phyloP scores from a whole-genome alignment of 2,329 filamentous ascomycete species.

The Botrytis medusae region DNA sequence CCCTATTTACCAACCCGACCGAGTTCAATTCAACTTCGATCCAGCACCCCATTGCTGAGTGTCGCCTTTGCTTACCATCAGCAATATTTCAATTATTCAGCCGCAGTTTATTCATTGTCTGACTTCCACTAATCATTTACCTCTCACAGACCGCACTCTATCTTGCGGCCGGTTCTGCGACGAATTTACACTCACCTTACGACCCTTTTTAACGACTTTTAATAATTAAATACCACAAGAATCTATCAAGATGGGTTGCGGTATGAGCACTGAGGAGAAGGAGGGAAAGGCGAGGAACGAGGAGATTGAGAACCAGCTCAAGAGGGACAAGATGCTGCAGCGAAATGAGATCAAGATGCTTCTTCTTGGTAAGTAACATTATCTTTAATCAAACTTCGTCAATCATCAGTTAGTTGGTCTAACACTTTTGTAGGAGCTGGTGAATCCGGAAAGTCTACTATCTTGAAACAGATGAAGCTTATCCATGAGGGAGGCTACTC shows the following conservation, averaged over 20 bases:
- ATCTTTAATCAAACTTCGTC: slow-evolving; percentile 6
- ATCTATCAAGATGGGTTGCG: slow-evolving; percentile 88
- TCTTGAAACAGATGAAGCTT: slow-evolving; percentile 97
- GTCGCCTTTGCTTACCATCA: not conserved
- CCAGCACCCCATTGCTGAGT: not conserved
- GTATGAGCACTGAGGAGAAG: slow-evolving; percentile 99
- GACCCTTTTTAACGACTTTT: slow-evolving; percentile 19
- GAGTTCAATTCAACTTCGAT: not conserved
- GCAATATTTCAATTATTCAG: slow-evolving; percentile 3
- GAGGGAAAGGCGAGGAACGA: slow-evolving; percentile 99
- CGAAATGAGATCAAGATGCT: slow-evolving; percentile 99
- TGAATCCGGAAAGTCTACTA: slow-evolving; percentile 95
- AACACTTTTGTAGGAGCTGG: slow-evolving; percentile 57
- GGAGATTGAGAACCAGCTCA: slow-evolving; percentile 99
- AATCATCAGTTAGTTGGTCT: not conserved
- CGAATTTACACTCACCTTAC: not conserved
- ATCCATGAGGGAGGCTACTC: slow-evolving; percentile 99
- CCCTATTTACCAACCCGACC: slow-evolving; percentile 1
- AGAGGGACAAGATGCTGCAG: slow-evolving; percentile 98
- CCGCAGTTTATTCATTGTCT: not conserved
- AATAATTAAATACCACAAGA: slow-evolving; percentile 20
- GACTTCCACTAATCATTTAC: slow-evolving; percentile 17
- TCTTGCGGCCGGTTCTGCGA: slow-evolving; percentile 37
- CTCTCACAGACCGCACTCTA: slow-evolving; percentile 62
- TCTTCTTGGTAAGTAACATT: slow-evolving; percentile 75